Base-by-base conservation (phyloP, 345 rosid genomes). In the Microthlaspi erraticum region DNA sequence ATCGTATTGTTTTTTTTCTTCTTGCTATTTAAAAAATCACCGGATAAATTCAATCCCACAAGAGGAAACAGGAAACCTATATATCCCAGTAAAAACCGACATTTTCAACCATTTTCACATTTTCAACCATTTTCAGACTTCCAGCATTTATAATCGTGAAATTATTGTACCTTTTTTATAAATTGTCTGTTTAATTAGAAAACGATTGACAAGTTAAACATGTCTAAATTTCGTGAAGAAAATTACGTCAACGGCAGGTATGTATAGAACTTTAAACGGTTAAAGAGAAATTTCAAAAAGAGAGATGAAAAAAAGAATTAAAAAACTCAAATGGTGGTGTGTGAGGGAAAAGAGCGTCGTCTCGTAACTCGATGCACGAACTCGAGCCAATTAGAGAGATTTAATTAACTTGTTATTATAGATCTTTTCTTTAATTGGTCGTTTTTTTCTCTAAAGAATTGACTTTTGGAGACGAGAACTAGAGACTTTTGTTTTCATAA, bases 341-440 rank as follows among this genome's bases (percentile, higher is more conserved):
- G 59, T 76, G 79, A 75, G 79, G 79, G 79, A 76, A 75, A 76
- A 46, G 75, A 63, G 75, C 61, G 67, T 64, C 41, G 65, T 48
- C 71, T 57, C 79, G 54, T 33, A 6, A 76, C 6, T 63, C 71
- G 61, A 70, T 46, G 79, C 79, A 76, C 71, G 79, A 63, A 70
- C 53, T 70, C 43, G 60, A 70, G 79, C 75, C 79, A 63, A 62
- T 76, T 16, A 56, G 63, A 76, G 34, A n/a, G 4, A 8, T 26
- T 53, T 18, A 10, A 0, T 23, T 48, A 52, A 52, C 9, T 39
- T 2, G 33, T 53, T 13, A 52, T 61, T 26, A 26, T 26, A 68
- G 8, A 59, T 56, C n/a, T 53, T 64, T 65, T 56, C 49, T 32
- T 32, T 60, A 60, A 36, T 33, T 57, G 16, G 55, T 55, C 29